Evolutionary conservation across 306 rosid species (phyloP), one percentile per base, ranked within the genome.

Genomic region (Lupinus albus): DNA sequence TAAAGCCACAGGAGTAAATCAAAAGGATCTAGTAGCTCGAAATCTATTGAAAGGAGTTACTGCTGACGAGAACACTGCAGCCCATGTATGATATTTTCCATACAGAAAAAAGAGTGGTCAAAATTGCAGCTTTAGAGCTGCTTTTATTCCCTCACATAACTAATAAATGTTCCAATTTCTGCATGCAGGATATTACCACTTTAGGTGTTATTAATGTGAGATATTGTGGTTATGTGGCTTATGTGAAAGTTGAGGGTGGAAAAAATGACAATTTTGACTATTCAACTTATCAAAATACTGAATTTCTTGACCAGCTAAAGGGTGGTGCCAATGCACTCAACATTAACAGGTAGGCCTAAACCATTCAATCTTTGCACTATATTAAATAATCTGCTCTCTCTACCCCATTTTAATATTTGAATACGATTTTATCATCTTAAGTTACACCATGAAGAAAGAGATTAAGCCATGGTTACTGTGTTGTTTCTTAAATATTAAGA

Each of bases 11-110:
- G 89, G 89, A 61, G 68, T 79, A 78, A 85, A 78, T 62, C 55
- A 53, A 70, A 80, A 72, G 61, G 78, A 78, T 68, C 77, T 86
- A 39, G 78, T 80, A 47, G 80, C 78, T 50, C 66, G 91, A 47
- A 88, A 88, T 78, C 82, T 88, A 42, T 67, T 84, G 62, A 88
- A 88, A 79, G 92, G 92, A 65, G 86, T 88, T 75, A 85, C 91
- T 32, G 95, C 95, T 56, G 95, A 88, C 66, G 95, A 88, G 78
- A 88, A 88, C 73, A 85, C 91, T 10, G 88, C 88, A 77, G 91
- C 95, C 63, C 90, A 88, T 45, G 94, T 87, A 83, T 64, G 85
- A 70, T 71, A 41, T 36, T 67, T 28, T 25, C 42, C 53, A 14
- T 30, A 16, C 55, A 62, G 71, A 56, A 55, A 46, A 25, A 44